Evolutionary conservation across 1,284 basidiomycete species (phyloP).

Genomic region (Pseudozyma sp.): DNA sequence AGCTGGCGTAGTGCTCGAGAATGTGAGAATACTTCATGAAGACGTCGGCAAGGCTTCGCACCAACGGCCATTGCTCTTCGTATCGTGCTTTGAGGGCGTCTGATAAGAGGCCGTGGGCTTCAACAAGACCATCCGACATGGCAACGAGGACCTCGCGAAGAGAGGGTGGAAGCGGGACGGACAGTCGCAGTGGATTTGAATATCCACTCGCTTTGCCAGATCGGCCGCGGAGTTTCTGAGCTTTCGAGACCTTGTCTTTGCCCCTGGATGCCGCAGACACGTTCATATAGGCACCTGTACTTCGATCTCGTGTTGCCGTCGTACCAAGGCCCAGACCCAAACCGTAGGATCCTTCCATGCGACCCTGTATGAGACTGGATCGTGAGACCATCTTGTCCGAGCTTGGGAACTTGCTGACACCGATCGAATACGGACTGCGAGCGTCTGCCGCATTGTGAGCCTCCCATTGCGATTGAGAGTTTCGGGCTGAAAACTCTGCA

Average conservation of each 20-base stretch:
- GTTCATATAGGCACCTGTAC: constrained; percentile 27
- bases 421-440: constrained; percentile 33
- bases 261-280: background rate
- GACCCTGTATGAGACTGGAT: background rate
- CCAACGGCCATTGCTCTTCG: constrained; percentile 64
- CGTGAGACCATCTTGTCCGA: background rate
- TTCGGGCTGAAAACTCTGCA: background rate
- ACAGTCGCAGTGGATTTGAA: constrained; percentile 35
- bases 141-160: constrained; percentile 53
- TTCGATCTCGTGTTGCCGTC: constrained; percentile 31
- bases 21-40: constrained; percentile 57
- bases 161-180: constrained; percentile 54
- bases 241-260: constrained; percentile 37
- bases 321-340: constrained; percentile 52
- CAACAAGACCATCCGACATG: constrained; percentile 53
- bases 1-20: constrained; percentile 55
- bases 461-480: constrained; percentile 11
- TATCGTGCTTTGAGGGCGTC: constrained; percentile 60
- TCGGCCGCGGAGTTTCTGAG: constrained; percentile 34
- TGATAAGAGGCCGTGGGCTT: constrained; percentile 54
- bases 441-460: constrained; percentile 20
- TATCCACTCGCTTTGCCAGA: constrained; percentile 27
- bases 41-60: constrained; percentile 60
- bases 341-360: constrained; percentile 21
- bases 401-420: background rate